Evolutionary conservation across 2,329 filamentous ascomycete genomes (phyloP).

Genomic region (Fonsecaea erecta): DNA sequence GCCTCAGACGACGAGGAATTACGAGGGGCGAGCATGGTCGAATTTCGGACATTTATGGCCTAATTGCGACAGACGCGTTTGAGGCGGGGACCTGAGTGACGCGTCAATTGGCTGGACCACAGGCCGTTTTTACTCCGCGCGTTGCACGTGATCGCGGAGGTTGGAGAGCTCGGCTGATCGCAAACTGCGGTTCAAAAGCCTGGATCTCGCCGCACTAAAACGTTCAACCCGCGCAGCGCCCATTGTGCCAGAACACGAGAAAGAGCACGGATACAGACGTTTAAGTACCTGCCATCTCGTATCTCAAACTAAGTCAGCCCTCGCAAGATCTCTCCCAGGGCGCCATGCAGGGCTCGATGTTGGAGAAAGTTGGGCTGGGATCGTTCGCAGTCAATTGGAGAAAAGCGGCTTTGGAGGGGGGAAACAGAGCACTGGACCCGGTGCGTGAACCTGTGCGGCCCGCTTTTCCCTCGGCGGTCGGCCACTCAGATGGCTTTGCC

Average conservation of each 20-base stretch:
- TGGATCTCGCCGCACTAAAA: background rate
- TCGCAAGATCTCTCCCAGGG: background rate
- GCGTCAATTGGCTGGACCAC: background rate
- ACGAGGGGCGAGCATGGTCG: background rate
- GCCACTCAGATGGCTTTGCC: constrained; percentile 13
- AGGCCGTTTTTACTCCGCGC: background rate
- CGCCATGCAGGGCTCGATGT: background rate
- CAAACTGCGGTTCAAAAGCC: background rate
- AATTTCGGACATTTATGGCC: background rate
- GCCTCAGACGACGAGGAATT: no score
- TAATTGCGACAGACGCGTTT: background rate
- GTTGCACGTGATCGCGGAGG: background rate
- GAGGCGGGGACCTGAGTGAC: background rate
- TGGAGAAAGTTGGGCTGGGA: constrained; percentile 4
- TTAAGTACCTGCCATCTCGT: background rate
- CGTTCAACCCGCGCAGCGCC: background rate
- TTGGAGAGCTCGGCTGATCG: constrained; percentile 1
- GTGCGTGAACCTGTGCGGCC: background rate
- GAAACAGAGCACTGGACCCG: background rate
- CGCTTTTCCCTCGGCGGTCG: background rate
- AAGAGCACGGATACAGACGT: background rate
- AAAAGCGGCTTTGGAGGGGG: constrained; percentile 12
- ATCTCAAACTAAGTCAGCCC: background rate
- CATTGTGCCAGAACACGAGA: background rate
- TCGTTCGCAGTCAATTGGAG: constrained; percentile 5